Evolutionary conservation across 345 rosid genomes (phyloP).

Genomic region (Punica granatum): DNA sequence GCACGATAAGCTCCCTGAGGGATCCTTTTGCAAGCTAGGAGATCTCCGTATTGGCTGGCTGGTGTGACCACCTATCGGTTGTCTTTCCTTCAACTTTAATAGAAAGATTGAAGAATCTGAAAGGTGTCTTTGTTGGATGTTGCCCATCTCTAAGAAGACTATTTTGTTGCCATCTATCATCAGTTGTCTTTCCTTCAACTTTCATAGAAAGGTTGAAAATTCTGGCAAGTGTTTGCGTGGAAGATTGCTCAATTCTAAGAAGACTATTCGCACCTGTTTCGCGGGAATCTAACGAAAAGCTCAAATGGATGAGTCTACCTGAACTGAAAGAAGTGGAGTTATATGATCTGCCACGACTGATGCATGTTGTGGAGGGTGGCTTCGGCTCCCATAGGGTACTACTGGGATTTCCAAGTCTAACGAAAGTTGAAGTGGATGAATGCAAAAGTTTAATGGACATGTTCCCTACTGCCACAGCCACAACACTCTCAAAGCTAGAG

Average conservation of each 20-base stretch:
- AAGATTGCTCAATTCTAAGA: not conserved
- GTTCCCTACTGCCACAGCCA: not conserved
- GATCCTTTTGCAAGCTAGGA: not conserved
- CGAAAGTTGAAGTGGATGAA: not conserved
- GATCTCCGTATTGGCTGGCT: not conserved
- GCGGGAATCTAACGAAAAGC: not conserved
- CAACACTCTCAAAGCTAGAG: slow-evolving; percentile 1
- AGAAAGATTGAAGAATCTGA: too few relatives aligned
- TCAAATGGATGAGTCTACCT: not conserved
- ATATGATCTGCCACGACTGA: not conserved
- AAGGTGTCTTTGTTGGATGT: too few relatives aligned
- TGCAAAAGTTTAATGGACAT: not conserved
- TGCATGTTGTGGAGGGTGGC: not conserved
- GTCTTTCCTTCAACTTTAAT: too few relatives aligned
- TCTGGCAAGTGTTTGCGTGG: not conserved
- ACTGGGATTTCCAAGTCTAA: slow-evolving; percentile 3
- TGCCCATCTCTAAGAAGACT: too few relatives aligned
- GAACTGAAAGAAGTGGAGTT: not conserved
- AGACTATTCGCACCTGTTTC: not conserved
- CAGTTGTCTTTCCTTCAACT: not conserved
- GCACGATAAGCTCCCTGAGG: not conserved
- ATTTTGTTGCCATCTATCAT: too few relatives aligned
- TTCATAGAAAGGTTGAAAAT: not conserved
- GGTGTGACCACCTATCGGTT: not conserved
- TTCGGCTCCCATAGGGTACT: not conserved